phyloP scores from a whole-genome alignment of 2,329 filamentous ascomycete genomes.

The Xylariaceae sp. region DNA sequence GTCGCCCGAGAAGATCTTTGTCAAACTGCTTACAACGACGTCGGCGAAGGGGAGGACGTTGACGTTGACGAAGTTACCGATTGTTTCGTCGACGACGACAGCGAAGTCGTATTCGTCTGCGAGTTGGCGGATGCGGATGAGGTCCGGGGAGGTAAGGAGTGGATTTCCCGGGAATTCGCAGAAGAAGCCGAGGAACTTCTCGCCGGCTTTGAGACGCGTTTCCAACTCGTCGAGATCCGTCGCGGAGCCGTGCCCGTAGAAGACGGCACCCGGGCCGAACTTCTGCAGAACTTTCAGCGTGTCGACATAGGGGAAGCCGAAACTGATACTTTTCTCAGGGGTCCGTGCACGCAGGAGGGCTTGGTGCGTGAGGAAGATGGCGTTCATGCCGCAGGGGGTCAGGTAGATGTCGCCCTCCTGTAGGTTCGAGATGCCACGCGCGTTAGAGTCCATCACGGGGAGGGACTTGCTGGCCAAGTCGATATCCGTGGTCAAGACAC shows the following conservation, averaged over 20 bases:
- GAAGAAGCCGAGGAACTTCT: slow-evolving; percentile 77
- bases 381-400: slow-evolving; percentile 87
- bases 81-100: slow-evolving; percentile 90
- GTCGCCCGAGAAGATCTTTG: slow-evolving; percentile 95
- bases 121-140: slow-evolving; percentile 71
- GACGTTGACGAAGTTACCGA: slow-evolving; percentile 94
- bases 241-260: slow-evolving; percentile 76
- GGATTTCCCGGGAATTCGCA: slow-evolving; percentile 96
- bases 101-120: slow-evolving; percentile 83
- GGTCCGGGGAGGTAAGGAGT: slow-evolving; percentile 76
- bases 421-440: slow-evolving; percentile 57
- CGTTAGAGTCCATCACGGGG: slow-evolving; percentile 44
- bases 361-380: slow-evolving; percentile 85
- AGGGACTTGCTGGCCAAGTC: slow-evolving; percentile 55
- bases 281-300: slow-evolving; percentile 93
- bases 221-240: slow-evolving; percentile 83
- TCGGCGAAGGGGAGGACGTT: slow-evolving; percentile 87
- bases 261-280: slow-evolving; percentile 81
- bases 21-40: slow-evolving; percentile 88
- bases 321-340: slow-evolving; percentile 72
- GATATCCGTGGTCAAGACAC: slow-evolving; percentile 68
- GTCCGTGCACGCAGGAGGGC: slow-evolving; percentile 62
- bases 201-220: slow-evolving; percentile 60
- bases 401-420: slow-evolving; percentile 85
- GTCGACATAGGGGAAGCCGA: slow-evolving; percentile 97